Evolutionary conservation across 1,139 yeast species (phyloP).

Genomic region (Saccharomyces hybrid): DNA sequence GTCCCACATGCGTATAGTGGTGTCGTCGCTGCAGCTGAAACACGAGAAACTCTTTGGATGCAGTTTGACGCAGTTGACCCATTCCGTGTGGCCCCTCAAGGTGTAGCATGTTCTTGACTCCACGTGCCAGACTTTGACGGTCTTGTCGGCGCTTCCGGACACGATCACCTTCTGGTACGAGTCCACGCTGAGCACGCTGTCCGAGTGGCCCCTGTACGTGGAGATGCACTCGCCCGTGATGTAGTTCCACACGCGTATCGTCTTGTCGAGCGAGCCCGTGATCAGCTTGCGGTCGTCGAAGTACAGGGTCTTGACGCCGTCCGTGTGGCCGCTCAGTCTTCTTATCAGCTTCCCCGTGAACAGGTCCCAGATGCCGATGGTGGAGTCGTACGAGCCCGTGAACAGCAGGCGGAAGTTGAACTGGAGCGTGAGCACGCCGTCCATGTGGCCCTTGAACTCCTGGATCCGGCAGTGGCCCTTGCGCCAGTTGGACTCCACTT

Average conservation of each 20-base stretch:
- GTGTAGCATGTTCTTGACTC: conserved; percentile 89
- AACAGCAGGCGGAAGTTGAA: conserved; percentile 70
- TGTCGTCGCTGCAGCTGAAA: conserved; percentile 85
- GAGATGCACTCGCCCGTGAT: conserved; percentile 90
- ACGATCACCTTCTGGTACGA: conserved; percentile 74
- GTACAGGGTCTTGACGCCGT: conserved; percentile 74
- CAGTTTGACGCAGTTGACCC: conserved; percentile 85
- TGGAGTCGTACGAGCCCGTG: conserved; percentile 88
- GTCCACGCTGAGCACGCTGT: conserved; percentile 69
- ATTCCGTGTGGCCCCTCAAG: conserved; percentile 83
- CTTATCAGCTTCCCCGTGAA: conserved; percentile 71
- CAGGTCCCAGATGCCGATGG: conserved; percentile 84
- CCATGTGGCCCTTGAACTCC: conserved; percentile 76
- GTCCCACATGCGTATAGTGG: conserved; percentile 94
- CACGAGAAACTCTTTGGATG: conserved; percentile 73
- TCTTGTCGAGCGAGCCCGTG: conserved; percentile 85
- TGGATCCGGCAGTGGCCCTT: conserved; percentile 61
- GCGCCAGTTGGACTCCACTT: conserved; percentile 92
- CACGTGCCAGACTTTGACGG: conserved; percentile 94
- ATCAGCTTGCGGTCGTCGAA: conserved; percentile 85
- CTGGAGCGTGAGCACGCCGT: conserved; percentile 80
- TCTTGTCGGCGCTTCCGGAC: conserved; percentile 86
- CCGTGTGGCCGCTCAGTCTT: conserved; percentile 72
- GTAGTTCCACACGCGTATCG: conserved; percentile 93
- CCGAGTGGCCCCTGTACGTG: conserved; percentile 88